Evolutionary conservation across 2,329 filamentous ascomycete species (phyloP).

Genomic region (Dactylellina cionopaga): DNA sequence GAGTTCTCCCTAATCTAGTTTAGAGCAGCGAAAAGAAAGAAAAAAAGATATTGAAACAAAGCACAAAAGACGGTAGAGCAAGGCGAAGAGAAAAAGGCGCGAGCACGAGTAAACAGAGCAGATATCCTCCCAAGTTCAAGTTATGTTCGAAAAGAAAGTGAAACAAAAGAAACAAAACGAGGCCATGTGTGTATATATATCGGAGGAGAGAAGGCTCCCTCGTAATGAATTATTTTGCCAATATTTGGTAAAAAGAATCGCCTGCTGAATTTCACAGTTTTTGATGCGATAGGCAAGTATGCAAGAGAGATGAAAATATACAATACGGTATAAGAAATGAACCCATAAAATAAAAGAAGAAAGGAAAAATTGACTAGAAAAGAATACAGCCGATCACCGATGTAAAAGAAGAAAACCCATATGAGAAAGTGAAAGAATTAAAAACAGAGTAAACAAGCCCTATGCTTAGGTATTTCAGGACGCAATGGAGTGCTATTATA

Average conservation of each 20-base stretch:
- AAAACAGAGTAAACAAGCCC: slow-evolving; percentile 25
- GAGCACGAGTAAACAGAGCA: neutral
- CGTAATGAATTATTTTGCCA: slow-evolving; percentile 32
- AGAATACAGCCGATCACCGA: slow-evolving; percentile 37
- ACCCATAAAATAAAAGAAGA: slow-evolving; percentile 25
- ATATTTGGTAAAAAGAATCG: slow-evolving; percentile 22
- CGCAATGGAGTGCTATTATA: neutral
- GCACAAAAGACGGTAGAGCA: slow-evolving; percentile 6
- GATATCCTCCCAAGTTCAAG: slow-evolving; percentile 44
- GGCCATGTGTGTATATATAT: slow-evolving; percentile 20
- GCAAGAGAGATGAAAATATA: slow-evolving; percentile 38
- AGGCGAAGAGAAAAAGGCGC: neutral
- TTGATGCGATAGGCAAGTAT: slow-evolving; percentile 30
- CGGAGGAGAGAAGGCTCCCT: slow-evolving; percentile 11
- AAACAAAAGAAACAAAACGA: neutral
- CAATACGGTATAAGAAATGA: slow-evolving; percentile 29
- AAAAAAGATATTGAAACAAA: slow-evolving; percentile 4
- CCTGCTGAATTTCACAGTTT: slow-evolving; percentile 26
- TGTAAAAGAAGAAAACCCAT: slow-evolving; percentile 25
- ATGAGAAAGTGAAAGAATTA: slow-evolving; percentile 33
- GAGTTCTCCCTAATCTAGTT: slow-evolving; percentile 44
- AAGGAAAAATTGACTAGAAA: slow-evolving; percentile 10
- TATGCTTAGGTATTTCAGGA: slow-evolving; percentile 41
- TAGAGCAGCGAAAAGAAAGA: neutral
- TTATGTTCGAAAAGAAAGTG: slow-evolving; percentile 8